These are phyloP conservation scores for Dipodascopsis tothii DNA, from an alignment of 805 yeast genomes.

Conservation along the genomic window DNA sequence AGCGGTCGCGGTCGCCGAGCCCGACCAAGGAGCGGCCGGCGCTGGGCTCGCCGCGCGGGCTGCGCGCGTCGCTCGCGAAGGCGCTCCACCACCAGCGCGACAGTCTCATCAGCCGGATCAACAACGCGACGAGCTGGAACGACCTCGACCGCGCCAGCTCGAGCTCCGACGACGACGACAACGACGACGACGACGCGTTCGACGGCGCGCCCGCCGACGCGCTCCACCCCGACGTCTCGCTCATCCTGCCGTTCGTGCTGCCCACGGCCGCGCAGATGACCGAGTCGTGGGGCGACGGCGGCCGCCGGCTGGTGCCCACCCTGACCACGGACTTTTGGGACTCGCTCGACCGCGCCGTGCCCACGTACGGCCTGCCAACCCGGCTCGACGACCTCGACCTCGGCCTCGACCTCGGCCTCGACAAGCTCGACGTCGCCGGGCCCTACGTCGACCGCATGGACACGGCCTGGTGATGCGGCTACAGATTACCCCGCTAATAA, in stretches of 20 bases:
- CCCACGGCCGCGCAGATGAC: conserved; percentile 72
- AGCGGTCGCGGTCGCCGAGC: conserved; percentile 5
- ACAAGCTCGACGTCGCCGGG: too few species aligned
- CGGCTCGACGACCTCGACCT: too few species aligned
- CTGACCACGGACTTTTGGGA: conserved; percentile 65
- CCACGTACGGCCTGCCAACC: too few species aligned
- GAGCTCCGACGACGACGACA: conserved; percentile 7
- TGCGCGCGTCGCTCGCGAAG: too few species aligned
- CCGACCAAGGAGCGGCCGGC: background rate
- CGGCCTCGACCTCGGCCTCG: too few species aligned
- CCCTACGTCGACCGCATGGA: too few species aligned
- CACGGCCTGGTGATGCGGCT: too few species aligned
- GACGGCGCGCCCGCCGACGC: background rate
- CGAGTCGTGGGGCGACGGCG: conserved; percentile 69
- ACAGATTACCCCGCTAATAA: too few species aligned
- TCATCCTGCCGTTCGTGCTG: conserved; percentile 44
- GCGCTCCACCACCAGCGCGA: background rate
- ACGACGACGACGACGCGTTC: conserved; percentile 24
- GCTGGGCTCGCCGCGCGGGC: background rate
- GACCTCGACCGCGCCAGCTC: background rate
- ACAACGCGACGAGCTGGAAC: background rate
- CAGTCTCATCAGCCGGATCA: background rate
- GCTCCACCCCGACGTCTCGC: conserved; percentile 31
- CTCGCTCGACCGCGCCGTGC: conserved; percentile 61
- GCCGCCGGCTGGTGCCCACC: conserved; percentile 59